phyloP scores from a whole-genome alignment of 768 basidiomycete genomes.

The Neoboletus brunneissimus region DNA sequence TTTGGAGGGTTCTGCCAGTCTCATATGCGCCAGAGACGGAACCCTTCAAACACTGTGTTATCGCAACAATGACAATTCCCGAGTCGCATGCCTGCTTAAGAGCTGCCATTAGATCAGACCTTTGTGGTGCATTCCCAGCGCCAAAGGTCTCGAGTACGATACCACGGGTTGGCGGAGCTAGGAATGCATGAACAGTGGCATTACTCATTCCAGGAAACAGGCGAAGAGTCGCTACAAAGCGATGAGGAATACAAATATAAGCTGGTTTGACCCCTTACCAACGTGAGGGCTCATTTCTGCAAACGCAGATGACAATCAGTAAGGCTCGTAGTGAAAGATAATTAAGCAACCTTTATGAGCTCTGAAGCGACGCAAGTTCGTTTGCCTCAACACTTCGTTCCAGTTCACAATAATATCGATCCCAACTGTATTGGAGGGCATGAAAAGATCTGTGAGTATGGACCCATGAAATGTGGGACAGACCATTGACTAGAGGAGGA shows the following conservation, averaged over 20 bases:
- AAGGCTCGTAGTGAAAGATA: not conserved
- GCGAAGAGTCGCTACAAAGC: slow-evolving; percentile 65
- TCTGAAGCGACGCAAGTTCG: slow-evolving; percentile 70
- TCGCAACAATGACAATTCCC: slow-evolving; percentile 86
- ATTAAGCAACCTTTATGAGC: slow-evolving; percentile 65
- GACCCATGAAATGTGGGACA: not conserved
- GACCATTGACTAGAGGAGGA: slow-evolving; percentile 76
- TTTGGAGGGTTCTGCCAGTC: slow-evolving; percentile 66
- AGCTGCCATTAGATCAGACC: slow-evolving; percentile 68
- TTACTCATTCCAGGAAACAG: slow-evolving; percentile 86
- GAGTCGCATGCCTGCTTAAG: slow-evolving; percentile 79
- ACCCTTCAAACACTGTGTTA: slow-evolving; percentile 87
- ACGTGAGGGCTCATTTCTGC: slow-evolving; percentile 80
- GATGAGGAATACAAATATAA: slow-evolving; percentile 14
- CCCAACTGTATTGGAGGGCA: slow-evolving; percentile 52
- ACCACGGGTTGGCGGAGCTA: slow-evolving; percentile 70
- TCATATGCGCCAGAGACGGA: slow-evolving; percentile 83
- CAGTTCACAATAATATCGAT: slow-evolving; percentile 90
- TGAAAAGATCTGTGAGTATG: slow-evolving; percentile 5
- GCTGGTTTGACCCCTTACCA: slow-evolving; percentile 43
- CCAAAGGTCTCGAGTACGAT: slow-evolving; percentile 92
- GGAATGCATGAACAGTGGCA: slow-evolving; percentile 70
- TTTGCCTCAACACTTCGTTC: slow-evolving; percentile 84
- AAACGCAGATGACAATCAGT: slow-evolving; percentile 12
- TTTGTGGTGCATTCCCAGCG: slow-evolving; percentile 88